Evolutionary conservation across 1,284 basidiomycete species (phyloP), one percentile per base, ranked within the genome.

Genomic region (Ceratobasidium theobromae): DNA sequence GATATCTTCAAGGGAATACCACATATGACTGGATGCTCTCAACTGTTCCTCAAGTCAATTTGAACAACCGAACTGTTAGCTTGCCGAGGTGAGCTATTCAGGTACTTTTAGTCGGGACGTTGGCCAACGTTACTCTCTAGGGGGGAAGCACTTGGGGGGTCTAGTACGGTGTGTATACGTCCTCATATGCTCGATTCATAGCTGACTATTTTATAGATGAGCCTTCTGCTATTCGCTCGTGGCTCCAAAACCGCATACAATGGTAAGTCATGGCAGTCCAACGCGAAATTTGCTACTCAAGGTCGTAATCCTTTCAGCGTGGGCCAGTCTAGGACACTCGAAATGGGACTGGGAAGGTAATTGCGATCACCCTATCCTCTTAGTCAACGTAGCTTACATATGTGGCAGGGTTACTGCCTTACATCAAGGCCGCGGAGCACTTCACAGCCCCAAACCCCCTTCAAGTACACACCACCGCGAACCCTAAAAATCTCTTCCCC

Each of bases 361-460:
- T 12, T 51, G 6, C 6, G 9, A 5, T 21, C 6, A 21, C 18
- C 9, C 6, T 45, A 14, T 11, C 8, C 16, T 38, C 16, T 16
- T 38, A 45, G 43, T n/a, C n/a, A 45, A 14, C 43, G 6, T 21
- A 9, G 18, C 6, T 21, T 45, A 45, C 43, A 11, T 21, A 21
- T 21, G 18, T 45, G 8, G 16, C 28, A 30, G 49, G 49, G 3
- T 69, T 79, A 43, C 73, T 75, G 46, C 69, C 71, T 2, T 76
- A 75, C 71, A 75, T 78, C 71, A 75, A 74, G 69, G 77, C 77
- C 73, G 64, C 73, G 5, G 73, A 76, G 66, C 53, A 65, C 52
- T 74, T 73, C 70, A 67, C 70, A 53, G 69, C 3, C 3, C 16
- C 16, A 11, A 28, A 52, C 27, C 49, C 49, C 5, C n/a, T 52